A percentile compares a stretch with the other conserved stretches of the same genome.
Conservation (phyloP, 2,329 filamentous ascomycete species). For the Phyllosticta paracitricarpa region DNA sequence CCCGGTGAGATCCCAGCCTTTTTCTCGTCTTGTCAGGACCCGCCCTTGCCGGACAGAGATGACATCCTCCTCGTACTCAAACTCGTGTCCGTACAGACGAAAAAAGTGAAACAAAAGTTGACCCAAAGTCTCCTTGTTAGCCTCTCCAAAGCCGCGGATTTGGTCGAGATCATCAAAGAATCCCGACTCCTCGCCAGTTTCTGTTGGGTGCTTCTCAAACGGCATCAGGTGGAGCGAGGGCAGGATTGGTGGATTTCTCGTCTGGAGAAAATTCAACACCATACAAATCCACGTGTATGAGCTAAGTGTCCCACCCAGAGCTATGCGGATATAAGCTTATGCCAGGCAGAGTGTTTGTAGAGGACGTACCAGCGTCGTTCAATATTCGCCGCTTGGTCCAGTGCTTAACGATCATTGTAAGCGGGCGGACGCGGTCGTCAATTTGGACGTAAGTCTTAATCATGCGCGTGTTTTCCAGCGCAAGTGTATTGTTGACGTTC, state of each 20-base stretch:
- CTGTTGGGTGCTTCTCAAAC: constrained; percentile 49
- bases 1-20: constrained; percentile 67
- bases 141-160: constrained; percentile 61
- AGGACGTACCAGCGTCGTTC: constrained; percentile 80
- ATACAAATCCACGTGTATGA: constrained; percentile 99
- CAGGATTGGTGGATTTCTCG: constrained; percentile 70
- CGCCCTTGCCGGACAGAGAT: constrained; percentile 78
- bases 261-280: constrained; percentile 92
- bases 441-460: constrained; percentile 94
- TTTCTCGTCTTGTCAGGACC: constrained; percentile 69
- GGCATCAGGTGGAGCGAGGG: constrained; percentile 72
- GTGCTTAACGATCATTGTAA: constrained; percentile 96
- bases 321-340: constrained; percentile 38
- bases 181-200: constrained; percentile 58
- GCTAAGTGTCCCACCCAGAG: constrained; percentile 85
- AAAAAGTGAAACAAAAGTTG: constrained; percentile 94
- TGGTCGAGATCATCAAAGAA: constrained; percentile 82
- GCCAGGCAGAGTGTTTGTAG: background rate
- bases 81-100: constrained; percentile 84
- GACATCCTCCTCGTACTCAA: constrained; percentile 77
- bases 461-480: constrained; percentile 94
- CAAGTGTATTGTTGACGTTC: constrained; percentile 96
- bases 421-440: constrained; percentile 76
- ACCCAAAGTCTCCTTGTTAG: constrained; percentile 74
- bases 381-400: constrained; percentile 90